Evolutionary conservation across 1,284 basidiomycete genomes (phyloP).

Genomic region (Cryptococcus floricola): DNA sequence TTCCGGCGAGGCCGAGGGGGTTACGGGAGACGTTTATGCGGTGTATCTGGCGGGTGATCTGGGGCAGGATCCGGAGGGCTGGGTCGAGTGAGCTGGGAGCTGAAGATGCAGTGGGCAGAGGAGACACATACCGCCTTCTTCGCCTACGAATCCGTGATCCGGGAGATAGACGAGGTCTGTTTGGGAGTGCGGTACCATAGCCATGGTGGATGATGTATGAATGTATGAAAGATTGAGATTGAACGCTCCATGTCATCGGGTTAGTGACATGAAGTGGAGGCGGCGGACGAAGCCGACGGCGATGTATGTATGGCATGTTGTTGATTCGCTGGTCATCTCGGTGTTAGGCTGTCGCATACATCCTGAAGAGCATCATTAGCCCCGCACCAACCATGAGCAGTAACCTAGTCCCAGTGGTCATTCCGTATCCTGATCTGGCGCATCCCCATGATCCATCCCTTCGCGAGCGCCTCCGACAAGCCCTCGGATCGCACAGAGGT

Average conservation of each 20-base stretch:
- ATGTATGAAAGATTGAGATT: no score
- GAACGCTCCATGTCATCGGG: no score
- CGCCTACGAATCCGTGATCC: slow-evolving; percentile 40
- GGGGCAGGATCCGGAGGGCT: slow-evolving; percentile 37
- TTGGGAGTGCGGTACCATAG: slow-evolving; percentile 28
- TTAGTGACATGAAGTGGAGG: no score
- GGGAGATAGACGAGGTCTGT: slow-evolving; percentile 40
- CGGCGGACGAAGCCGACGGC: no score
- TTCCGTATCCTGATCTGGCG: slow-evolving; percentile 59
- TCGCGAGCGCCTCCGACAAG: slow-evolving; percentile 57
- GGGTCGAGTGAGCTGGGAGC: background rate
- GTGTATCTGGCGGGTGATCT: slow-evolving; percentile 30
- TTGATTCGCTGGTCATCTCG: no score
- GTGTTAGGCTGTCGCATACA: no score
- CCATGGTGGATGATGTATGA: slow-evolving; percentile 15
- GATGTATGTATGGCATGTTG: no score
- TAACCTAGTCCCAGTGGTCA: slow-evolving; percentile 60
- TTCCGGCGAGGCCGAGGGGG: slow-evolving; percentile 32
- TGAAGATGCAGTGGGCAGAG: background rate
- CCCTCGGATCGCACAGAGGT: slow-evolving; percentile 71
- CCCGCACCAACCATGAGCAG: no score
- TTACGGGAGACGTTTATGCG: slow-evolving; percentile 43
- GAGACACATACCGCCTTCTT: slow-evolving; percentile 39
- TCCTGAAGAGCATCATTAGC: no score
- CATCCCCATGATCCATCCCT: slow-evolving; percentile 57